These are phyloP conservation scores for Aschersonia sp. DNA, from an alignment of 2,329 filamentous ascomycete species.

Conservation along the genomic window DNA sequence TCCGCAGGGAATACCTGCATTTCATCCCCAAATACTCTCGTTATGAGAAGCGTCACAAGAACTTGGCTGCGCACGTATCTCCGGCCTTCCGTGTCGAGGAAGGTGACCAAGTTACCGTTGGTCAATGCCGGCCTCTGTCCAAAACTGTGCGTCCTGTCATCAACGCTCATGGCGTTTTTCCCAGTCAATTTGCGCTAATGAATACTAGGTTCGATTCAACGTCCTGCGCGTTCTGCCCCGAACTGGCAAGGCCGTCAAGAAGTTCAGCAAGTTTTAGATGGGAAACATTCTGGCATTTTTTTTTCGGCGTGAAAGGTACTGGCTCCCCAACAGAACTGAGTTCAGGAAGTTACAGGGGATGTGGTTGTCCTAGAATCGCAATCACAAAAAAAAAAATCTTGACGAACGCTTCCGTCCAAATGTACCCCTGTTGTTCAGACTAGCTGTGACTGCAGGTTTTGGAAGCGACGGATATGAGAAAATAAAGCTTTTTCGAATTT, in stretches of 20 bases:
- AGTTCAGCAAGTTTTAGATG: conserved; percentile 95
- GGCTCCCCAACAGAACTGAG: not conserved
- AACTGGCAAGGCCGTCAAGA: conserved; percentile 94
- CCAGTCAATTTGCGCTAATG: conserved; percentile 9
- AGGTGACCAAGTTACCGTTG: conserved; percentile 97
- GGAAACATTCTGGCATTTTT: conserved; percentile 34
- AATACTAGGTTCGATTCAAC: conserved; percentile 84
- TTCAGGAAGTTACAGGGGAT: not conserved
- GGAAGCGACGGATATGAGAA: not conserved
- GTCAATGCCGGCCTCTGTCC: conserved; percentile 97
- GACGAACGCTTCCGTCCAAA: not conserved
- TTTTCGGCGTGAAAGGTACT: not conserved
- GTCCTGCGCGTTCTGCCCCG: conserved; percentile 95
- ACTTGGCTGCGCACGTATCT: conserved; percentile 96
- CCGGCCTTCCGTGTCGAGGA: conserved; percentile 99
- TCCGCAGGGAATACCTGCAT: conserved; percentile 99
- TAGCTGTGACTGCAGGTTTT: not conserved
- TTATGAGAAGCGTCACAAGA: conserved; percentile 99
- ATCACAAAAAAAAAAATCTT: too few species aligned
- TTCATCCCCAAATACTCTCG: conserved; percentile 99
- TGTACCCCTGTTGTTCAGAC: not conserved
- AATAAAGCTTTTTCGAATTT: too few species aligned
- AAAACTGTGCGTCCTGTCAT: conserved; percentile 75
- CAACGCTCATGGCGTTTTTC: not conserved
- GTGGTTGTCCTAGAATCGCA: too few species aligned